Percentiles rank a stretch among this genome's conserved stretches.
These are phyloP conservation scores for Lactarius vividus DNA, from an alignment of 768 basidiomycete genomes.

Conservation along the genomic window DNA sequence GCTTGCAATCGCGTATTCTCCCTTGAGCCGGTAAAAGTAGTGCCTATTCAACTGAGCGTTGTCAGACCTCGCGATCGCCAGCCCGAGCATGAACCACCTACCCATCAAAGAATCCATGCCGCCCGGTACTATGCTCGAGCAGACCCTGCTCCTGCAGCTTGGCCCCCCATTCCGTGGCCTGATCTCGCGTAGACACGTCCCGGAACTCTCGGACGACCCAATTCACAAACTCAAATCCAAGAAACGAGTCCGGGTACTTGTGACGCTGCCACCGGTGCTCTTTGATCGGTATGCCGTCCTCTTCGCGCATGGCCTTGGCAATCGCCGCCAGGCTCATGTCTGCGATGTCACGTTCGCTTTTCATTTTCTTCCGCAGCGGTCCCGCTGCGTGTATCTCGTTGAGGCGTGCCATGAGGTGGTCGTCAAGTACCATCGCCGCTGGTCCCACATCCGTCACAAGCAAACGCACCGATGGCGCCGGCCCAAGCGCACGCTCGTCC, in stretches of 20 bases:
- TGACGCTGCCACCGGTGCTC: conserved; percentile 78
- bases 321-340: conserved; percentile 63
- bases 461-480: conserved; percentile 64
- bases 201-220: conserved; percentile 93
- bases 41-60: conserved; percentile 48
- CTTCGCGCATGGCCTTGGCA: conserved; percentile 82
- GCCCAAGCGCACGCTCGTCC: conserved; percentile 47
- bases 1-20: conserved; percentile 67
- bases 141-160: conserved; percentile 78
- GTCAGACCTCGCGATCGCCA: neutral
- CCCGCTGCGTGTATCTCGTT: conserved; percentile 76
- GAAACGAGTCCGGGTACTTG: conserved; percentile 79
- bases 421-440: conserved; percentile 74
- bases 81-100: conserved; percentile 36
- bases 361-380: conserved; percentile 75
- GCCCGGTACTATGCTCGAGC: conserved; percentile 78
- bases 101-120: conserved; percentile 88
- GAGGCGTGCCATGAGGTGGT: conserved; percentile 71
- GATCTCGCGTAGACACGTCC: conserved; percentile 79
- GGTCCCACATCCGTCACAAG: conserved; percentile 85
- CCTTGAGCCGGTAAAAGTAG: conserved; percentile 83
- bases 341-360: conserved; percentile 68
- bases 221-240: conserved; percentile 83
- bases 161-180: conserved; percentile 76
- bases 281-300: conserved; percentile 80